Evolutionary conservation across 306 rosid genomes (phyloP), one percentile per base, ranked within the genome.

Genomic region (Inga laurina): DNA sequence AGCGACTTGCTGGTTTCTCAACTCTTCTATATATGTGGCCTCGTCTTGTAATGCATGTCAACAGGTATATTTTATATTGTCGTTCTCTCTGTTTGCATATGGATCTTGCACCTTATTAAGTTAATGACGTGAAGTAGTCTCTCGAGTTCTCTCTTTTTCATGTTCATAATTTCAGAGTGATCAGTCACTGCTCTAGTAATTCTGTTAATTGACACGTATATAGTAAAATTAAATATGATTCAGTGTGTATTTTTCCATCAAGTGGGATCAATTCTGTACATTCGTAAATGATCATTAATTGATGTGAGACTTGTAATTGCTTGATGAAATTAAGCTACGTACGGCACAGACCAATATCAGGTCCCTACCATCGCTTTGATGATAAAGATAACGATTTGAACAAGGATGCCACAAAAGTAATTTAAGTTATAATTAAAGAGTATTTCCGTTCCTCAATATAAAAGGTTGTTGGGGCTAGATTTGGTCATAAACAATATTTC

Each of bases 11-110:
- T 24, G 24, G 39, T 72, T 72, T 34, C 59, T 72, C 22, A 72
- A 45, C 59, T 22, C 12, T 19, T n/a, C 30, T 27, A 27, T 27
- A 27, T 27, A n/a, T 27, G 10, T 45, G 59, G 21, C 56, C 16
- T 70, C n/a, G 21, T 41, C 51, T n/a, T 41, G 32, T 44, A 71
- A 71, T 71, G 66, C 66, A 21, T 59, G 52, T 71, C 56, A 27
- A 27, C 30, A n/a, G 54, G 48, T 44, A 71, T 44, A n/a, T 44
- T n/a, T 71, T 71, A 45, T 7, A 45, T 45, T 72, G 39, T 71
- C 27, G 11, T 24, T 72, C 39, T 22, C 30, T 72, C 51, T 72
- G 76, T 72, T 45, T 72, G 76, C 75, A 71, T 44, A 71, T 71
- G 37, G n/a, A 43, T 71, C 46, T 24, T 21, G 35, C 76, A 5